Evolutionary conservation across 306 rosid species (phyloP).

Genomic region (Urtica urens): DNA sequence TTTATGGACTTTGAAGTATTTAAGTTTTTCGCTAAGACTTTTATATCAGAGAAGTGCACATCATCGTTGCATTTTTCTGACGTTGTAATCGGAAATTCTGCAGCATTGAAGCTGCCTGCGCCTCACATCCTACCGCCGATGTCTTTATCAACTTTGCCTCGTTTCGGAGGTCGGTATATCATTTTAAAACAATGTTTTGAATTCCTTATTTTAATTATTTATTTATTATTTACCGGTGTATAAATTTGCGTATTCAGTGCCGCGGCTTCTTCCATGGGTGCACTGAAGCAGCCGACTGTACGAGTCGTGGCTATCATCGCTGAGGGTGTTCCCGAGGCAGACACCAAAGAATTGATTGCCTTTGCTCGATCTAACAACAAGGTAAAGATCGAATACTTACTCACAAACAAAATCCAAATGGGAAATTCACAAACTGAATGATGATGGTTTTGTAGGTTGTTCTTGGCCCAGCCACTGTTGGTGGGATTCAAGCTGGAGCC

Average conservation of each 20-base stretch:
- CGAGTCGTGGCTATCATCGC: constrained; percentile 96
- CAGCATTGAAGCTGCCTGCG: constrained; percentile 92
- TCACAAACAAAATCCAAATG: constrained; percentile 10
- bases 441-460: constrained; percentile 53
- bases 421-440: constrained; percentile 15
- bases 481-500: constrained; percentile 99
- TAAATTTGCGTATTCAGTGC: constrained; percentile 46
- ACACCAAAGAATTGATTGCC: constrained; percentile 83
- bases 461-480: constrained; percentile 97
- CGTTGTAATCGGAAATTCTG: constrained; percentile 18
- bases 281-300: constrained; percentile 89
- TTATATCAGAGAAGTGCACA: background rate
- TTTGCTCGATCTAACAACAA: constrained; percentile 89
- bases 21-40: background rate
- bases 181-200: background rate
- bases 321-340: constrained; percentile 97
- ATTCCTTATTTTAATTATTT: background rate
- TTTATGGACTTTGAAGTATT: constrained; percentile 2
- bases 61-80: no score
- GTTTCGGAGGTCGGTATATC: constrained; percentile 51
- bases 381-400: constrained; percentile 33
- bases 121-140: constrained; percentile 98
- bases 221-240: background rate
- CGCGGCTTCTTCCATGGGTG: constrained; percentile 87
- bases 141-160: constrained; percentile 98